Evolutionary conservation across 2,329 filamentous ascomycete species (phyloP), one percentile per base, ranked within the genome.

Genomic region (Fusarium miscanthi): DNA sequence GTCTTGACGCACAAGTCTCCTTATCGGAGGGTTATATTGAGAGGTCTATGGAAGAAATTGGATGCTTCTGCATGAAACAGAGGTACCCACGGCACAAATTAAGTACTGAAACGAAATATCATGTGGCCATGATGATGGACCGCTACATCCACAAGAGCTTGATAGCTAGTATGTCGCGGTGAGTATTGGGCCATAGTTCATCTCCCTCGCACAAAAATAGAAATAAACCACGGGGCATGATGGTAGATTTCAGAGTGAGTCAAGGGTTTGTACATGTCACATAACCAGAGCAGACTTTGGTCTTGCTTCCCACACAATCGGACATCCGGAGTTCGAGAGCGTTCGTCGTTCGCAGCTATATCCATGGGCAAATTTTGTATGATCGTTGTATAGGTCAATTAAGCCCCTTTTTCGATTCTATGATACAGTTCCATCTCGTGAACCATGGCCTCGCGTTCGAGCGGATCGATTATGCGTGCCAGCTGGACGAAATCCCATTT

Each of bases 171-270:
- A 86, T 86, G 87, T 85, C 85, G 88, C 87, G 90, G 90, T 93
- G 91, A 93, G 91, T 93, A 90, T 83, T 82, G 82, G 86, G 87
- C 75, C 53, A 53, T 57, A 41, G 77, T 90, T 83, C 74, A 85
- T 94, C 89, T 94, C 87, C 92, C 92, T 94, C 85, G 88, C 88
- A 89, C 89, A 89, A 94, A 94, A 94, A 94, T 93, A 92, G 92
- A 92, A 89, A 90, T 86, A 87, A 85, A 90, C 91, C 91, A 94
- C 85, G 84, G 89, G 79, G 86, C 82, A 84, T 83, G 57, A 82
- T 83, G 87, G 89, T 90, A 88, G 85, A 88, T 90, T 87, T 93
- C 92, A 92, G 92, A 94, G 92, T 94, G 92, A 93, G 90, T 87
- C 87, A 91, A 93, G 90, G 88, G 78, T 79, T 62, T 62, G 70